Conservation (phyloP, 441 rosid genomes). For the Pelargonium citronellum region DNA sequence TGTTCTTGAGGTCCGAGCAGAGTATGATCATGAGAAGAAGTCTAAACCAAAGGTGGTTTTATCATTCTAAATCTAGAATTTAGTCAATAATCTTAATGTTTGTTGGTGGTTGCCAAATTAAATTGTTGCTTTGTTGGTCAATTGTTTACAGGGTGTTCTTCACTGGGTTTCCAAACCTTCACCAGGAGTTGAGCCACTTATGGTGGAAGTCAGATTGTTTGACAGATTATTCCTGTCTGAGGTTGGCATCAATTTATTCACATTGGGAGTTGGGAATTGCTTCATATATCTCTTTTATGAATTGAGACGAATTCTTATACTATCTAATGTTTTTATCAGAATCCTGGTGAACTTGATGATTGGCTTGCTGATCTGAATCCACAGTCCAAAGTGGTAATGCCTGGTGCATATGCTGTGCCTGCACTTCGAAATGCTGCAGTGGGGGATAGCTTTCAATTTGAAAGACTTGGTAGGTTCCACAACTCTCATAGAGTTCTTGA, state of each 20-base stretch:
- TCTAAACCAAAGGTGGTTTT: conserved; percentile 72
- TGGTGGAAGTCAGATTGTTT: conserved; percentile 82
- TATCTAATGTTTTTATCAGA: conserved; percentile 41
- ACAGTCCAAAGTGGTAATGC: conserved; percentile 55
- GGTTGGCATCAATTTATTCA: conserved; percentile 37
- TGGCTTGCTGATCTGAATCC: conserved; percentile 77
- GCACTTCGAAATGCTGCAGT: conserved; percentile 48
- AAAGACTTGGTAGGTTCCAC: conserved; percentile 66
- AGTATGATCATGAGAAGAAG: conserved; percentile 77
- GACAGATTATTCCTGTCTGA: conserved; percentile 78
- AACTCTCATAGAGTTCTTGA: background rate
- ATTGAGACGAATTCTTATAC: conserved; percentile 13
- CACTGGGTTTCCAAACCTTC: conserved; percentile 87
- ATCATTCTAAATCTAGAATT: conserved; percentile 11
- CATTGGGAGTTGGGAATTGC: conserved; percentile 1
- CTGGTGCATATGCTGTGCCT: conserved; percentile 61
- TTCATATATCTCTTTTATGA: conserved; percentile 4
- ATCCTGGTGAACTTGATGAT: conserved; percentile 77
- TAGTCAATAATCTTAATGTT: background rate
- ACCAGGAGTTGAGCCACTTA: conserved; percentile 51
- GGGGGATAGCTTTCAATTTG: conserved; percentile 79
- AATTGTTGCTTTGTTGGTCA: conserved; percentile 10
- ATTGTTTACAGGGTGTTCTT: conserved; percentile 63
- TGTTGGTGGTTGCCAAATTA: background rate
- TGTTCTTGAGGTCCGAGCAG: conserved; percentile 62